Evolutionary conservation across 176 grass and related monocot species (phyloP).

Genomic region (Leersia perrieri): DNA sequence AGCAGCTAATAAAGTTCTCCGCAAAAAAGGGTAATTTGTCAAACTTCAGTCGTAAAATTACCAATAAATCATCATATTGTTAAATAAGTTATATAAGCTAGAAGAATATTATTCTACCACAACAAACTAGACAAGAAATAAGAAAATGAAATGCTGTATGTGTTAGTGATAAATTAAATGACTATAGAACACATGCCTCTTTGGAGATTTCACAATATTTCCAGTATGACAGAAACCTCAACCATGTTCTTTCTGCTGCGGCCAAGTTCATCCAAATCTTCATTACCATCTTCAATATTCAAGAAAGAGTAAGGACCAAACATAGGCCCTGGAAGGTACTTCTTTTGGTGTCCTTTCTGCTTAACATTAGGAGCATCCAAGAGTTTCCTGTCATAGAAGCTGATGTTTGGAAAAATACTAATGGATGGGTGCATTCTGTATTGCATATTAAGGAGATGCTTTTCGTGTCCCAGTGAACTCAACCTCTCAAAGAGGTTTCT

Average conservation of each 20-base stretch:
- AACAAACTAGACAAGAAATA: background rate
- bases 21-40: background rate
- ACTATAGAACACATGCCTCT: slow-evolving; percentile 29
- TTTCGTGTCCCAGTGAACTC: slow-evolving; percentile 70
- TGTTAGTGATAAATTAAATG: background rate
- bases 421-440: slow-evolving; percentile 89
- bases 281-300: slow-evolving; percentile 55
- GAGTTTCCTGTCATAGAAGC: slow-evolving; percentile 68
- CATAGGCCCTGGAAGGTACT: slow-evolving; percentile 54
- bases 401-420: slow-evolving; percentile 70
- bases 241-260: slow-evolving; percentile 61
- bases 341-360: slow-evolving; percentile 39
- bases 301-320: slow-evolving; percentile 77
- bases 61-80: background rate
- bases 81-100: too few relatives aligned
- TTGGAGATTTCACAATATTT: slow-evolving; percentile 49
- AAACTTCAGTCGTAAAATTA: background rate
- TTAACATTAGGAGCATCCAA: slow-evolving; percentile 65
- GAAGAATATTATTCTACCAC: background rate
- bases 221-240: slow-evolving; percentile 51
- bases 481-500: slow-evolving; percentile 78
- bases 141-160: background rate
- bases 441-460: slow-evolving; percentile 69
- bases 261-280: slow-evolving; percentile 43
- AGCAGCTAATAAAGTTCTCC: background rate